Conservation (phyloP, 805 yeast genomes). For the Maudiozyma pseudohumilis region DNA sequence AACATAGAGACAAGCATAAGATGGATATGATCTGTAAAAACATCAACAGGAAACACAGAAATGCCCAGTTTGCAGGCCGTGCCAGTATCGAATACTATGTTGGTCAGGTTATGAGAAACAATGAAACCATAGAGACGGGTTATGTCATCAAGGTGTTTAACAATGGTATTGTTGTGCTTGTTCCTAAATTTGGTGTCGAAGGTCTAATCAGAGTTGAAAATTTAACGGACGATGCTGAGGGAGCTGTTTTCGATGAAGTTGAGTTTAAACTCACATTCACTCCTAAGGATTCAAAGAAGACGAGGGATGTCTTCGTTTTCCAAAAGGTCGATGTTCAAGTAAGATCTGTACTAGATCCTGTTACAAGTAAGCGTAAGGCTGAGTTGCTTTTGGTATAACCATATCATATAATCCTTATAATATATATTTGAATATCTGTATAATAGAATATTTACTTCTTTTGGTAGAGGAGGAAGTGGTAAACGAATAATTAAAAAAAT, state of each 20-base stretch:
- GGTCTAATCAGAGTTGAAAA: conserved; percentile 78
- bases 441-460: not conserved
- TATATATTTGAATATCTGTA: not conserved
- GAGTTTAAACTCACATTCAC: conserved; percentile 55
- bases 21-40: conserved; percentile 84
- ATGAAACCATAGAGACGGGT: conserved; percentile 75
- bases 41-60: conserved; percentile 88
- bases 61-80: conserved; percentile 98
- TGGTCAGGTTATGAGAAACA: conserved; percentile 91
- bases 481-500: not conserved
- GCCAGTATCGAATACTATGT: conserved; percentile 96
- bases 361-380: conserved; percentile 88
- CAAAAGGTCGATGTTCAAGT: conserved; percentile 81
- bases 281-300: conserved; percentile 34
- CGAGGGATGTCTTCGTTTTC: conserved; percentile 56
- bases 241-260: conserved; percentile 68
- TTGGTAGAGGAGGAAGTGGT: not conserved
- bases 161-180: conserved; percentile 89
- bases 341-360: conserved; percentile 70
- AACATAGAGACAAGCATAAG: conserved; percentile 79
- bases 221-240: conserved; percentile 51
- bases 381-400: conserved; percentile 49
- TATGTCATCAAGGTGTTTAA: conserved; percentile 85
- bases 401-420: not conserved
- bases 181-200: conserved; percentile 94